Base-by-base conservation (phyloP, 1,284 basidiomycete species). In the Tylopilus orsonianus region DNA sequence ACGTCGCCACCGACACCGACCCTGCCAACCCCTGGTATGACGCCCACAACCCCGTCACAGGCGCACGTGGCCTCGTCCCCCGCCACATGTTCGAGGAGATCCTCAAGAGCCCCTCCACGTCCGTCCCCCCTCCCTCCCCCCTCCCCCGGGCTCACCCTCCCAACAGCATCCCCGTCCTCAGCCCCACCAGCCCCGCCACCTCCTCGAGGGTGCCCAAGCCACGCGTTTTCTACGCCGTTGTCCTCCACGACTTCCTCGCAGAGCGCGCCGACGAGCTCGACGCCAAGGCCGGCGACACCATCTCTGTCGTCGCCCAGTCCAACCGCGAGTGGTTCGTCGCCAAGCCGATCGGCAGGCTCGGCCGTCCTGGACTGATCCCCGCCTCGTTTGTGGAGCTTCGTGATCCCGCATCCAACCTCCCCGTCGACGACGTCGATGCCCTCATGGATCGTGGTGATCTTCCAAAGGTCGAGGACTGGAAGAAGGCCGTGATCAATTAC, bases 401-500 rank as follows among this genome's bases (percentile, higher is more conserved):
- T 50, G 95, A 99, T 69, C 93, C 95, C 18, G 74, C 82, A 7
- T 93, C 95, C 4, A 93, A 88, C 38, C 75, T 80, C 52, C 75
- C 90, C 19, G 74, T 93, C 54, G 86, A 93, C 54, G 55, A 69
- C 8, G 78, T 96, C 6, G 80, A 85, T 22, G 75, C 80, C 19
- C 77, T 97, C 52, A 93, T 97, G 67, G 84, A 91, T 60, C 79
- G 80, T 22, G 91, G 91, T 18, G 85, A 89, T 50, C 78, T 99
- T 12, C 97, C 97, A 19, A 87, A 85, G 56, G 94, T 99, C 12
- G 96, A 98, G 65, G 95, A 98, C 56, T 99, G 97, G 97, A 98
- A 98, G 68, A 86, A 87, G 63, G 89, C 91, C 45, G 93, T 97
- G 73, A 83, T 94, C 49, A 89, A 82, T 57, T 98, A 98, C 77